These are phyloP conservation scores for Aegle marmelos DNA, from an alignment of 345 rosid species.

Conservation along the genomic window DNA sequence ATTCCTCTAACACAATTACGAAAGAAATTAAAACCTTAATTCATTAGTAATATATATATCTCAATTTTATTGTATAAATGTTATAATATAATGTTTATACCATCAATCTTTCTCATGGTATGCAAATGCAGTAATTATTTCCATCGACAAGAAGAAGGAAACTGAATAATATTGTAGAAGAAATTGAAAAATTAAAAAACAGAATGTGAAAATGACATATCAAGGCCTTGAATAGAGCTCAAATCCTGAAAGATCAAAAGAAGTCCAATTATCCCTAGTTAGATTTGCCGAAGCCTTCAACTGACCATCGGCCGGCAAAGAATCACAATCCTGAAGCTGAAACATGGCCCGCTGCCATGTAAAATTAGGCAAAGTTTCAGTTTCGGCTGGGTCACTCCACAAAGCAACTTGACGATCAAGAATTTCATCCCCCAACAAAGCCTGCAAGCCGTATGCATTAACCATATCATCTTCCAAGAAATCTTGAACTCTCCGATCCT, in stretches of 20 bases:
- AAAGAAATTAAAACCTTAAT: neutral
- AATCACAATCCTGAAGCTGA: slow-evolving; percentile 27
- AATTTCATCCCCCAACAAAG: slow-evolving; percentile 37
- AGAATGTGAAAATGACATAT: neutral
- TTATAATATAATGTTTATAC: neutral
- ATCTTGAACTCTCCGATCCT: slow-evolving; percentile 15
- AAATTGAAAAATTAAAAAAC: neutral
- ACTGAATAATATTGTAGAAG: neutral
- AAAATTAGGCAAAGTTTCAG: slow-evolving; percentile 6
- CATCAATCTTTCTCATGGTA: slow-evolving; percentile 4
- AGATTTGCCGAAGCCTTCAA: slow-evolving; percentile 35
- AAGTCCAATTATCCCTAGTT: slow-evolving; percentile 46
- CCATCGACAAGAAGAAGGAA: neutral
- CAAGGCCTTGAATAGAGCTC: slow-evolving; percentile 42
- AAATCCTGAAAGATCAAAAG: slow-evolving; percentile 53
- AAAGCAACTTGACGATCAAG: slow-evolving; percentile 26
- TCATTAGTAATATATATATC: neutral
- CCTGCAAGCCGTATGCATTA: slow-evolving; percentile 27
- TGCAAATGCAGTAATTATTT: neutral
- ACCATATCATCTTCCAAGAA: slow-evolving; percentile 18
- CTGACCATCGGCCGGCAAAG: slow-evolving; percentile 35
- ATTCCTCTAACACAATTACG: neutral
- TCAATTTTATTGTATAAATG: neutral
- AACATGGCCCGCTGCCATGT: slow-evolving; percentile 27
- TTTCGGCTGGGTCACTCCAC: slow-evolving; percentile 26